A percentile compares a stretch with the other conserved stretches of the same genome.
Evolutionary conservation across 305 asterid species (phyloP).

Genomic region (Stenogyne calaminthoides): DNA sequence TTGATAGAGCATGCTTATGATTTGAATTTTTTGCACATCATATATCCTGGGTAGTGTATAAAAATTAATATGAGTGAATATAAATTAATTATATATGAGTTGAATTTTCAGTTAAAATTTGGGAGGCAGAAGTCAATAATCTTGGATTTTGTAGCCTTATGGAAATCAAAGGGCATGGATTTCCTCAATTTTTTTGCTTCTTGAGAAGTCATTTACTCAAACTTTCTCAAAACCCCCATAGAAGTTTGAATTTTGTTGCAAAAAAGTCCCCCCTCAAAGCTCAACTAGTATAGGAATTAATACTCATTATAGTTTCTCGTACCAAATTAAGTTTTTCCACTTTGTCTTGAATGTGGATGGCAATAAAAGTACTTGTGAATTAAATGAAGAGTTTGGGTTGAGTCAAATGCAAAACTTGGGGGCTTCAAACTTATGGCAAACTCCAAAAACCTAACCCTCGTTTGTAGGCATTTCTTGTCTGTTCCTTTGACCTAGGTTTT

Average conservation of each 20-base stretch:
- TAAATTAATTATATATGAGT: slow-evolving; percentile 6
- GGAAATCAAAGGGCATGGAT: slow-evolving; percentile 65
- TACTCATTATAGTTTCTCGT: slow-evolving; percentile 30
- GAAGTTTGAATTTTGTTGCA: slow-evolving; percentile 40
- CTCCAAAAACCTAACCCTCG: slow-evolving; percentile 72
- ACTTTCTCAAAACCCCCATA: slow-evolving; percentile 24
- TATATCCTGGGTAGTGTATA: not conserved
- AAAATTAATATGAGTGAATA: not conserved
- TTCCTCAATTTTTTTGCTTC: slow-evolving; percentile 69
- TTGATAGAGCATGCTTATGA: not conserved
- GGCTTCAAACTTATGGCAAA: slow-evolving; percentile 53
- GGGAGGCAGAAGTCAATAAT: slow-evolving; percentile 55
- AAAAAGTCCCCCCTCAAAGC: slow-evolving; percentile 27
- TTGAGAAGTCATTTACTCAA: slow-evolving; percentile 47
- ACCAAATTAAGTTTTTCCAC: slow-evolving; percentile 38
- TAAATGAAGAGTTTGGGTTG: slow-evolving; percentile 34
- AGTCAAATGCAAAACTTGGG: slow-evolving; percentile 56
- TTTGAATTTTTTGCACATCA: not conserved
- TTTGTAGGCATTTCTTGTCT: slow-evolving; percentile 59
- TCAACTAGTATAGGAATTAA: slow-evolving; percentile 16
- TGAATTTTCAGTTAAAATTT: slow-evolving; percentile 24
- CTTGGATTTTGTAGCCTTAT: slow-evolving; percentile 52
- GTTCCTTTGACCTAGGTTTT: slow-evolving; percentile 76
- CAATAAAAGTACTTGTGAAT: slow-evolving; percentile 25
- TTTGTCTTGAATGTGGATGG: slow-evolving; percentile 55